Evolutionary conservation across 768 basidiomycete genomes (phyloP).

Genomic region (Collybiopsis luxurians): DNA sequence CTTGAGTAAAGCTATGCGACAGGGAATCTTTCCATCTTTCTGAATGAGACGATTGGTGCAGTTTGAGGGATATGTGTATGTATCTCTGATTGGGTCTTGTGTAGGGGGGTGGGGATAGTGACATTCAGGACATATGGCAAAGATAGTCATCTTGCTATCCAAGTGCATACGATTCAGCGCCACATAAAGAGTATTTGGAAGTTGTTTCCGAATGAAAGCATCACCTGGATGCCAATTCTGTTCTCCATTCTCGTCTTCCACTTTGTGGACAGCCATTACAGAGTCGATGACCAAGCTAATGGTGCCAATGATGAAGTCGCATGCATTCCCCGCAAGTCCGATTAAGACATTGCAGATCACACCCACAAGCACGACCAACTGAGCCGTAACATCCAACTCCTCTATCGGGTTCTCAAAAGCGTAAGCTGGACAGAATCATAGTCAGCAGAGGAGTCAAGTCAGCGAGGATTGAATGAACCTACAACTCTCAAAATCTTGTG

Average conservation of each 20-base stretch:
- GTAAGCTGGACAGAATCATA: not conserved
- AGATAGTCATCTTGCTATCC: slow-evolving; percentile 11
- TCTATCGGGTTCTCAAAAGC: not conserved
- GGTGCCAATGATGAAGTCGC: not conserved
- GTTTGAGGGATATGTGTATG: not conserved
- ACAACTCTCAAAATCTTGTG: no score
- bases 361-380: not conserved
- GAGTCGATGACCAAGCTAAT: not conserved
- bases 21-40: not conserved
- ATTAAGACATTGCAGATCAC: not conserved
- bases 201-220: slow-evolving; percentile 8
- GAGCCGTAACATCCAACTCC: not conserved
- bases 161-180: slow-evolving; percentile 11
- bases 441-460: no score
- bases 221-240: not conserved
- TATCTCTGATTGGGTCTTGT: slow-evolving; percentile 4
- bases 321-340: not conserved
- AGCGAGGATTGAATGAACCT: no score
- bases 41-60: not conserved
- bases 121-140: slow-evolving; percentile 15
- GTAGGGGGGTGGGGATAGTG: slow-evolving; percentile 13
- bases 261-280: not conserved
- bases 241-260: not conserved
- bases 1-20: not conserved
- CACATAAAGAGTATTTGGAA: slow-evolving; percentile 12